A percentile compares a stretch with the other conserved stretches of the same genome.
Conservation (phyloP, 2,329 filamentous ascomycete genomes). For the Bisporella sp. region DNA sequence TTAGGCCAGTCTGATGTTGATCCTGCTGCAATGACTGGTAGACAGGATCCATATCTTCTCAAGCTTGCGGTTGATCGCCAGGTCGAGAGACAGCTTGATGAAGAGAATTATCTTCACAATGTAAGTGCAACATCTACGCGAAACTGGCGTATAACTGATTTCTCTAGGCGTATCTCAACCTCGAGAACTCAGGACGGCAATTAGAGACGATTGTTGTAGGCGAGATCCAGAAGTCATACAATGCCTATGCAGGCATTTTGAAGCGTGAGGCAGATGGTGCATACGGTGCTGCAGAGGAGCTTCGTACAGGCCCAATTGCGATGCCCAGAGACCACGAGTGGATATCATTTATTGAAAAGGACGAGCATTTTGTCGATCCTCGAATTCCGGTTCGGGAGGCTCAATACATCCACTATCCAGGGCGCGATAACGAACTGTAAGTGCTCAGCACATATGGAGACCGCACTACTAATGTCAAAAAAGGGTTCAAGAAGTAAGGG, state of each 20-base stretch:
- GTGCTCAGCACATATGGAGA: background rate
- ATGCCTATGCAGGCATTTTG: slow-evolving; percentile 83
- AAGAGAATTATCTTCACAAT: slow-evolving; percentile 94
- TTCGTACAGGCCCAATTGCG: slow-evolving; percentile 78
- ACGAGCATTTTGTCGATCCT: slow-evolving; percentile 83
- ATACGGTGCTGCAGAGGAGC: slow-evolving; percentile 69
- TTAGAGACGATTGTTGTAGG: slow-evolving; percentile 94
- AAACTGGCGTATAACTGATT: background rate
- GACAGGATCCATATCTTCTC: slow-evolving; percentile 86
- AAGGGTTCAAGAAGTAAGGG: slow-evolving; percentile 69
- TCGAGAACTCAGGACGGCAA: slow-evolving; percentile 90
- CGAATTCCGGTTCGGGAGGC: slow-evolving; percentile 68
- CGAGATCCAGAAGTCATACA: slow-evolving; percentile 97
- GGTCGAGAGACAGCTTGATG: slow-evolving; percentile 86
- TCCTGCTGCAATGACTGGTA: slow-evolving; percentile 66
- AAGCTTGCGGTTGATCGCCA: slow-evolving; percentile 82
- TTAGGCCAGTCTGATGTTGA: slow-evolving; percentile 76
- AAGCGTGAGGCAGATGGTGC: slow-evolving; percentile 85
- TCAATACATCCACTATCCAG: slow-evolving; percentile 84
- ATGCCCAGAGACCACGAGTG: slow-evolving; percentile 95
- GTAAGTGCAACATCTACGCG: slow-evolving; percentile 43
- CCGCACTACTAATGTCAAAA: background rate
- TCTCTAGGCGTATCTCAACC: slow-evolving; percentile 77
- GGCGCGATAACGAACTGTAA: slow-evolving; percentile 66
- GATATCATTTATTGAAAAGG: slow-evolving; percentile 67